Evolutionary conservation across 2,329 filamentous ascomycete genomes (phyloP), one percentile per base, ranked within the genome.

Genomic region (Dactylellina haptotyla): DNA sequence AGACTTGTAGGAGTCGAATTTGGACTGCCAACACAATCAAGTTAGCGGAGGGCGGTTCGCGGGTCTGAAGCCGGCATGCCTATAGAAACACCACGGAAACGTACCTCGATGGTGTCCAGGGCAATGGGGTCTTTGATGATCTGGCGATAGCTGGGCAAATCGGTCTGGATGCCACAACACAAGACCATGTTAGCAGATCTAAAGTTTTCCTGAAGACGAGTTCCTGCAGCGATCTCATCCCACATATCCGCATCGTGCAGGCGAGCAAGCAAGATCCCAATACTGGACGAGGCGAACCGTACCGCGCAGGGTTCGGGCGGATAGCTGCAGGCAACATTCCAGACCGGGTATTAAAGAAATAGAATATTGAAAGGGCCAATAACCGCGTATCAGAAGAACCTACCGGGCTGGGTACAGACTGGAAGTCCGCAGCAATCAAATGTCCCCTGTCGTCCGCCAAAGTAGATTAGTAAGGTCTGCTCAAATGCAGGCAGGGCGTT

Each of bases 401-500:
- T 73, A 73, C 69, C 61, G 61, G 56, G 54, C 26, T 48, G 12
- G 69, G 69, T n/a, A 66, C 46, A 2, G 61, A 57, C 61, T 66
- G 46, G 39, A 73, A 73, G 48, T 73, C 61, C 25, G 61, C 28
- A 23, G 61, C 54, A 18, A 73, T 50, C 5, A 73, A 30, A 48
- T 51, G 34, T 37, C 61, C 61, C 39, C 69, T 73, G 69, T 51
- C 48, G 14, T 23, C 14, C 32, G 30, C 46, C 51, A 62, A 59
- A n/a, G 56, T 53, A 28, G 16, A 61, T 73, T 66, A 66, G 69
- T 41, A 30, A 58, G 39, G 26, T 18, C 23, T 25, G 53, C 43
- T 65, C 41, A 45, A 58, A 64, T 64, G 43, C 34, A 46, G 34
- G 39, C 54, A 50, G 56, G 34, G 26, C 46, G 37, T 20, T 46